Evolutionary conservation across 371 early-diverging fungal species (phyloP), one percentile per base, ranked within the genome.

Genomic region (Ordospora pajunii): DNA sequence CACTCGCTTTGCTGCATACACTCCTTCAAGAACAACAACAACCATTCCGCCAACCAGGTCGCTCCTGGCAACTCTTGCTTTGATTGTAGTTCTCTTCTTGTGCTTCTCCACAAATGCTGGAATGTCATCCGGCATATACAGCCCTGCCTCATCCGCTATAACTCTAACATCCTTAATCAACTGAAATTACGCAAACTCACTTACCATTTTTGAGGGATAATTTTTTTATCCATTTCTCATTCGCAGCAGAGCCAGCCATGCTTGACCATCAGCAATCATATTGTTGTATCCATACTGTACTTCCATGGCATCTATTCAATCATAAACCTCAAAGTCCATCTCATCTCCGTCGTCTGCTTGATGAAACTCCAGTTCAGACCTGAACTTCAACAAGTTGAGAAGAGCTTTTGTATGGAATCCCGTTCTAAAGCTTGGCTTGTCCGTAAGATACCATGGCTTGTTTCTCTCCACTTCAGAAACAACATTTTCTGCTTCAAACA

Each of bases 21-120:
- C 72, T n/a, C 84, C 84, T 67, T 84, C 84, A 0, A 78, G 37
- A 44, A 82, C 82, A 67, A 80, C 81, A 11, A 80, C 82, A 32
- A 84, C 53, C 50, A 70, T 58, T 22, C 84, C 84, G 11, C 8
- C 43, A 1, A 6, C 48, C 14, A 84, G 42, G 63, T 84, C 84
- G 22, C 45, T 75, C 32, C 84, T 76, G 5, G 40, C 42, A 19
- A 7, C 48, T 54, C 77, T 76, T 52, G 66, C 58, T 32, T 72
- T 69, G n/a, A 44, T 40, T 8, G 21, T 32, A 17, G 64, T 37
- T 45, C 69, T 78, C 37, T 52, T 50, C 45, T 71, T 58, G 22
- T 80, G 72, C 46, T 74, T 80, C 54, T 80, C 67, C 27, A 77
- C 67, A 54, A 73, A 80, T 63, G 50, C 44, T 65, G 80, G 80